phyloP scores from a whole-genome alignment of 805 yeast species.

The Metschnikowia rubicola region DNA sequence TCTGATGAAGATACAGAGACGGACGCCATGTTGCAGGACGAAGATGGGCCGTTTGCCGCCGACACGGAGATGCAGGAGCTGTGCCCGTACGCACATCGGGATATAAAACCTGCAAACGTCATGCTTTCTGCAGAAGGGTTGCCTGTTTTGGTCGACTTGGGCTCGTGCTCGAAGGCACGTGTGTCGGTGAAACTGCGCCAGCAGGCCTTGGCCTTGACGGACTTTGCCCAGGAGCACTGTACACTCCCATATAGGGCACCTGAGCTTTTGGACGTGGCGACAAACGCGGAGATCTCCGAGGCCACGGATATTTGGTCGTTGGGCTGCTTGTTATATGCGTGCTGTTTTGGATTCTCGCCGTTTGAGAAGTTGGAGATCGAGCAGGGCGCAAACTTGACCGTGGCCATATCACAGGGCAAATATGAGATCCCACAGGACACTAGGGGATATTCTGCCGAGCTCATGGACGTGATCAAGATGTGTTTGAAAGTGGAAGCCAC shows the following conservation, averaged over 20 bases:
- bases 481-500: conserved; percentile 65
- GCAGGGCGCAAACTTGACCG: conserved; percentile 74
- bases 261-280: conserved; percentile 73
- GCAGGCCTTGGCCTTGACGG: conserved; percentile 74
- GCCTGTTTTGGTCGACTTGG: conserved; percentile 82
- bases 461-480: conserved; percentile 51
- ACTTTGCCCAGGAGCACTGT: conserved; percentile 79
- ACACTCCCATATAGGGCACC: conserved; percentile 89
- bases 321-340: conserved; percentile 78
- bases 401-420: conserved; percentile 70
- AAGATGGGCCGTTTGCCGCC: conserved; percentile 17
- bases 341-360: conserved; percentile 79
- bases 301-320: conserved; percentile 87
- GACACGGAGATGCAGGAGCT: conserved; percentile 52
- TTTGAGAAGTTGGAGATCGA: conserved; percentile 80
- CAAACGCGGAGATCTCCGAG: conserved; percentile 64
- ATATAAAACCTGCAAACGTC: conserved; percentile 84
- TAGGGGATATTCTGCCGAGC: conserved; percentile 48
- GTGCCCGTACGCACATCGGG: conserved; percentile 78
- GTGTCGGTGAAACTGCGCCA: conserved; percentile 53
- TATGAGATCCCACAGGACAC: conserved; percentile 55
- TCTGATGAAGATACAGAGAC: conserved; percentile 15
- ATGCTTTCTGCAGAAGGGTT: conserved; percentile 71
- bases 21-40: conserved; percentile 22
- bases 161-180: conserved; percentile 70